Evolutionary conservation across 306 rosid genomes (phyloP).

Genomic region (Rosa multiflora): DNA sequence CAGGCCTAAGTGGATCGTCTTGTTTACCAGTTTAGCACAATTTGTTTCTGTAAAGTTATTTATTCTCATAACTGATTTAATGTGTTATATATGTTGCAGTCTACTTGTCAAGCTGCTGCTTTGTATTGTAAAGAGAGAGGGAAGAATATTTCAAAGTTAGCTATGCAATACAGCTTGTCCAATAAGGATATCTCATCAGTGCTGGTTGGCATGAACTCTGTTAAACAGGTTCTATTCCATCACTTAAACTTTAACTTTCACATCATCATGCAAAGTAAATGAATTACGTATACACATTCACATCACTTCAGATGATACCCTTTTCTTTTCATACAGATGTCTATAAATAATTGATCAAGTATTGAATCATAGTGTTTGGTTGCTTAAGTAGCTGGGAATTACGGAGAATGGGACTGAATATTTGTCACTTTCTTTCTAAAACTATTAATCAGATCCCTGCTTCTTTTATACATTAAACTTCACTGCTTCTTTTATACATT

Average conservation of each 20-base stretch:
- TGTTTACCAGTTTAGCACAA: background rate
- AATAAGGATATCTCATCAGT: constrained; percentile 85
- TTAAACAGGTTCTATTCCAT: constrained; percentile 56
- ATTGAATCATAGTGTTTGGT: background rate
- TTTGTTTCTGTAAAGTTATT: background rate
- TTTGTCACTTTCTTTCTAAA: background rate
- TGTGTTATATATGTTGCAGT: constrained; percentile 41
- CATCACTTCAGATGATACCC: background rate
- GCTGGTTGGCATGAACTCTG: constrained; percentile 86
- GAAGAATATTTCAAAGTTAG: constrained; percentile 79
- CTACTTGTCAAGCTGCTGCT: constrained; percentile 84
- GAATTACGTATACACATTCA: background rate
- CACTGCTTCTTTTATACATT: no score
- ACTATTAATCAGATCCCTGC: background rate
- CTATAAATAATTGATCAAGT: background rate
- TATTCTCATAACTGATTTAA: constrained; percentile 18
- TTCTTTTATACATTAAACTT: no score
- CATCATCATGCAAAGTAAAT: constrained; percentile 1
- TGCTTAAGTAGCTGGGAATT: background rate
- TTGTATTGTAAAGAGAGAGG: constrained; percentile 67
- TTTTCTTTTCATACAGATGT: background rate
- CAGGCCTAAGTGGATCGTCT: background rate
- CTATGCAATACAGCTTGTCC: constrained; percentile 90
- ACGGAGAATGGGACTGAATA: background rate
- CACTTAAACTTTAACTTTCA: background rate